phyloP scores from a whole-genome alignment of 2,329 filamentous ascomycete species.

The Teratosphaeria nubilosa region DNA sequence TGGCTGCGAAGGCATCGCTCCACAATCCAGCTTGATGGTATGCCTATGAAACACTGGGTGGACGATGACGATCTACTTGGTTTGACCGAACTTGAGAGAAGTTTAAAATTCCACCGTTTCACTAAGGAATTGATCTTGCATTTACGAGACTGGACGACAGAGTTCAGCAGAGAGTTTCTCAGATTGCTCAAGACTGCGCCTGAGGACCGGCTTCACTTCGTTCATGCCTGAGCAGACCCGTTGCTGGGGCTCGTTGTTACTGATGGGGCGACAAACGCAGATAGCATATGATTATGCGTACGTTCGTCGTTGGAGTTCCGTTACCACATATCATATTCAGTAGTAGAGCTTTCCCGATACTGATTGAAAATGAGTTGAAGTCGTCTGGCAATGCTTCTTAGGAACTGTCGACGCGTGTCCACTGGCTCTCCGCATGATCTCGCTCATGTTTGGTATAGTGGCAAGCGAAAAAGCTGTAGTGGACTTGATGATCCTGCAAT shows the following conservation, averaged over 20 bases:
- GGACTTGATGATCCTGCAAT: background rate
- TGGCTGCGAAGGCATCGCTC: background rate
- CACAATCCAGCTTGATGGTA: background rate
- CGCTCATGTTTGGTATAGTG: too few relatives aligned
- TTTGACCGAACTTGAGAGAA: background rate
- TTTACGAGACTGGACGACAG: background rate
- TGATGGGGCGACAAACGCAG: too few relatives aligned
- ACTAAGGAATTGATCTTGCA: background rate
- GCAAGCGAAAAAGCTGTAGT: background rate
- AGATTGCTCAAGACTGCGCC: background rate
- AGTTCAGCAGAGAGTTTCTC: background rate
- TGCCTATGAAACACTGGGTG: background rate
- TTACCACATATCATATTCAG: too few relatives aligned
- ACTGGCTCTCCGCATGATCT: too few relatives aligned
- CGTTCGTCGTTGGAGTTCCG: too few relatives aligned
- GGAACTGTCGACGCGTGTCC: too few relatives aligned
- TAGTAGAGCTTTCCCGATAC: too few relatives aligned
- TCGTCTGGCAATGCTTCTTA: too few relatives aligned
- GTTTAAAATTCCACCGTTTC: background rate
- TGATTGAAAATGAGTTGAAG: too few relatives aligned
- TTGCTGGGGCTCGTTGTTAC: too few relatives aligned
- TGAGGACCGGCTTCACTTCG: background rate
- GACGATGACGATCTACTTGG: background rate
- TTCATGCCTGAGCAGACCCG: background rate
- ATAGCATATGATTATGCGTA: too few relatives aligned